Percentiles rank a stretch among this genome's conserved stretches.
These are phyloP conservation scores for Pyronema omphalodes DNA, from an alignment of 495 filamentous ascomycete genomes.

Conservation along the genomic window DNA sequence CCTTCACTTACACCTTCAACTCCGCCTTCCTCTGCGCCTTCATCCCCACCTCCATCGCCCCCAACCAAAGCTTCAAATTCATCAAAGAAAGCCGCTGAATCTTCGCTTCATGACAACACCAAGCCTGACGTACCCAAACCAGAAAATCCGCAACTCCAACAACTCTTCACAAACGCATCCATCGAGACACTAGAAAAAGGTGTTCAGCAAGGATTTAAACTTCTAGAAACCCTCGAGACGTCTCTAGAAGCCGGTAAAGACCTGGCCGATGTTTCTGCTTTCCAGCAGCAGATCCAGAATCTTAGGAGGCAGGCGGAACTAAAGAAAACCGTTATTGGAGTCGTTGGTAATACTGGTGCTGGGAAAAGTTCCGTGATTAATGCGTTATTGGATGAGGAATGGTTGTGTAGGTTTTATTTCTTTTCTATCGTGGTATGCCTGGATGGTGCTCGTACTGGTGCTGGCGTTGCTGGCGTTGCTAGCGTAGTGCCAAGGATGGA, in stretches of 20 bases:
- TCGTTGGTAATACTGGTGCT: constrained; percentile 40
- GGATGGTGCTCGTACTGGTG: background rate
- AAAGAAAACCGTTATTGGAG: constrained; percentile 33
- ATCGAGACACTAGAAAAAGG: constrained; percentile 28
- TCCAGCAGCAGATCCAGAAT: constrained; percentile 25
- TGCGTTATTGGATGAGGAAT: constrained; percentile 37
- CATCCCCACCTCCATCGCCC: no score
- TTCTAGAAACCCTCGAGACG: constrained; percentile 24
- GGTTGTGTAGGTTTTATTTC: constrained; percentile 10
- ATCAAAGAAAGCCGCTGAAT: no score
- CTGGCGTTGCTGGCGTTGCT: background rate
- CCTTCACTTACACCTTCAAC: no score
- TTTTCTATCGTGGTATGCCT: background rate
- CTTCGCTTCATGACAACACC: no score
- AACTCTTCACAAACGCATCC: constrained; percentile 24
- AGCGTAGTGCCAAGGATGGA: background rate
- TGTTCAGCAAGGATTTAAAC: constrained; percentile 24
- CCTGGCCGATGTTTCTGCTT: constrained; percentile 13
- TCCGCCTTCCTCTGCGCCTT: no score
- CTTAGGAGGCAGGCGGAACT: constrained; percentile 29
- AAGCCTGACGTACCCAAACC: background rate
- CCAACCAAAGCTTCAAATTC: no score
- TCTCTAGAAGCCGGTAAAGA: constrained; percentile 11
- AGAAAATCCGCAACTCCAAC: constrained; percentile 24
- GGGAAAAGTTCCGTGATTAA: constrained; percentile 46